Conservation (phyloP, 179 eudicot genomes). For the Silene noctiflora region DNA sequence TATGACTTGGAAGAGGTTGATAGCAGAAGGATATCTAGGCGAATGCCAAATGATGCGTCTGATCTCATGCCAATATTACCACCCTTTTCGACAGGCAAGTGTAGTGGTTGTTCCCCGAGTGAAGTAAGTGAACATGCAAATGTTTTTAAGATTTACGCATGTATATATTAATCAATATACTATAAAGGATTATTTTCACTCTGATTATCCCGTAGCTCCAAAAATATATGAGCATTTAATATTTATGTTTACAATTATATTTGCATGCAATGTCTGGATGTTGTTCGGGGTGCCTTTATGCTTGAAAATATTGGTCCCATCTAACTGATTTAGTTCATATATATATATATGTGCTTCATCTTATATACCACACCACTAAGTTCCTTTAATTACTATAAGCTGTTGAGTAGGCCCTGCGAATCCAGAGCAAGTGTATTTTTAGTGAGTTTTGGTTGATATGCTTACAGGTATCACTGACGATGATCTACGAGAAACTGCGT, state of each 20-base stretch:
- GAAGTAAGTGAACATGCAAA: conserved; percentile 2
- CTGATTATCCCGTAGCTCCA: background rate
- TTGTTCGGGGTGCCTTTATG: background rate
- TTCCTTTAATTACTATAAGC: too few species aligned
- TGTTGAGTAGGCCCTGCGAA: background rate
- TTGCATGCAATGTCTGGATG: background rate
- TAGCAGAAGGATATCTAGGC: conserved; percentile 76
- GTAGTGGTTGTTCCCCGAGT: background rate
- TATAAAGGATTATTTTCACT: background rate
- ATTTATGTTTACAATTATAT: conserved; percentile 1
- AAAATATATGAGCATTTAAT: background rate
- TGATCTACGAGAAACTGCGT: conserved; percentile 96
- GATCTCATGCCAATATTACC: conserved; percentile 77
- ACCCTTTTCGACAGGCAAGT: conserved; percentile 78
- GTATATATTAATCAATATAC: background rate
- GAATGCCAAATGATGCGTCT: conserved; percentile 83
- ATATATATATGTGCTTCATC: background rate
- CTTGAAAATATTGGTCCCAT: conserved; percentile 2
- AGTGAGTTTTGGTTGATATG: conserved; percentile 16
- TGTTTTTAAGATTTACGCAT: background rate
- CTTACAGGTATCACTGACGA: conserved; percentile 76
- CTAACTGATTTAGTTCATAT: conserved; percentile 3
- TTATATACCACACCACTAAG: background rate
- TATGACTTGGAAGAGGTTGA: conserved; percentile 74
- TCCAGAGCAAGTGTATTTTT: background rate